Evolutionary conservation across 176 grass and related monocot genomes (phyloP), one percentile per base, ranked within the genome.

Genomic region (Areca catechu): DNA sequence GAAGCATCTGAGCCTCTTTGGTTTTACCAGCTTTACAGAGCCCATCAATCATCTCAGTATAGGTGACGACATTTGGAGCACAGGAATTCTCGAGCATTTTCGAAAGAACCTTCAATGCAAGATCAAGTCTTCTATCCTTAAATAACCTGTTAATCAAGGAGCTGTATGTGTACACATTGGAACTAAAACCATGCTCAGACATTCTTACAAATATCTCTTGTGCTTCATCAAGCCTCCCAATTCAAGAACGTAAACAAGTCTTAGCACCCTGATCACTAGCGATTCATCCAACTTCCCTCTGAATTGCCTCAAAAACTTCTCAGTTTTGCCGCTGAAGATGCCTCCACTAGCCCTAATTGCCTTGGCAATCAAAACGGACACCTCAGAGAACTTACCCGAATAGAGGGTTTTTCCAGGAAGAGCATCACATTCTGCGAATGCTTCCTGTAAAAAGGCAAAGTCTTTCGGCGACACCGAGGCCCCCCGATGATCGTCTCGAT

Each of bases 11-110:
- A 7, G 93, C 93, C 70, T 98, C 83, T 37, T 80, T 84, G 30
- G 49, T 66, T 78, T 98, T 89, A 76, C 84, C 84, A 58, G 85
- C 49, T 78, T 59, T 89, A 71, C 93, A 92, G 55, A 98, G 87
- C 30, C 93, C 93, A 71, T 85, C 84, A 62, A 92, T 80, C 93
- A 98, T 92, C 65, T 86, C 88, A 60, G 93, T 98, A 56, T 98
- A 98, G 60, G 87, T 98, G 47, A 98, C 54, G 16, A 98, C 93
- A 55, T 98, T 98, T 63, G 88, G 93, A 68, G 52, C 75, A 79
- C 83, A 92, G 60, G 87, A 85, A 70, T 69, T 81, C 59, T 92
- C 77, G 55, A 92, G 68, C 88, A 98, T 98, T 80, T 85, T 83
- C 34, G 93, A 90, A 14, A 92, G 78, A 69, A 89, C 79, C 78